Percentiles rank a stretch among this genome's conserved stretches.
Conservation (phyloP, 2,329 filamentous ascomycete species). For the Penicillium sp. region DNA sequence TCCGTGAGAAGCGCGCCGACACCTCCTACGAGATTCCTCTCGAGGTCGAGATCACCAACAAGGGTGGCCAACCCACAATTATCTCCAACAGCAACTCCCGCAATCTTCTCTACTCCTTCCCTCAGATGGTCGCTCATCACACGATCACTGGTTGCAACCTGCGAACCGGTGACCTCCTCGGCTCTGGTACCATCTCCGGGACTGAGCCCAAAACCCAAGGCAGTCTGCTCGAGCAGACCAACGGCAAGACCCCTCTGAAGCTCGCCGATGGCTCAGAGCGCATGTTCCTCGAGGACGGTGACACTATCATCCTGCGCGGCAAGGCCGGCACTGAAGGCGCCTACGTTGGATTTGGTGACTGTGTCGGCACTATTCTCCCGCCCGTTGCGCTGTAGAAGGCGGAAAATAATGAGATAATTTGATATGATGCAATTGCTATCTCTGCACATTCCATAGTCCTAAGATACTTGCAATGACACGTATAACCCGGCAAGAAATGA, state of each 20-base stretch:
- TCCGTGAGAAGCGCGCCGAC: constrained; percentile 58
- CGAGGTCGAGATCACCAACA: constrained; percentile 55
- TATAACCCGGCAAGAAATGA: background rate
- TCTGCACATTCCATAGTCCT: constrained; percentile 3
- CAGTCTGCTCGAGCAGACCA: constrained; percentile 69
- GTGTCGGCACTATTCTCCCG: constrained; percentile 60
- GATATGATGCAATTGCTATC: constrained; percentile 2
- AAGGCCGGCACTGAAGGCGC: constrained; percentile 63
- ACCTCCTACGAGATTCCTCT: constrained; percentile 68
- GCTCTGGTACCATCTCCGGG: constrained; percentile 76
- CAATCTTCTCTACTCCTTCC: constrained; percentile 76
- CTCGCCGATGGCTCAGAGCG: constrained; percentile 65
- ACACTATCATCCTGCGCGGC: constrained; percentile 66
- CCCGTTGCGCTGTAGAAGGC: constrained; percentile 33
- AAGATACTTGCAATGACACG: constrained; percentile 6
- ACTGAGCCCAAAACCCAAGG: constrained; percentile 58
- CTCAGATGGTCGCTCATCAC: constrained; percentile 80
- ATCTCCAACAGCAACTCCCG: constrained; percentile 61
- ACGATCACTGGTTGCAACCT: constrained; percentile 73
- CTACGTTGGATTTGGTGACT: constrained; percentile 76
- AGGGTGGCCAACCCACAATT: constrained; percentile 53
- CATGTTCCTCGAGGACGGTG: constrained; percentile 71
- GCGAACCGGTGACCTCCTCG: constrained; percentile 70
- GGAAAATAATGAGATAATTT: constrained; percentile 3
- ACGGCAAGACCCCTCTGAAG: constrained; percentile 64